Conservation (phyloP, 2,329 filamentous ascomycete species). For the Scedosporium aurantiacum region DNA sequence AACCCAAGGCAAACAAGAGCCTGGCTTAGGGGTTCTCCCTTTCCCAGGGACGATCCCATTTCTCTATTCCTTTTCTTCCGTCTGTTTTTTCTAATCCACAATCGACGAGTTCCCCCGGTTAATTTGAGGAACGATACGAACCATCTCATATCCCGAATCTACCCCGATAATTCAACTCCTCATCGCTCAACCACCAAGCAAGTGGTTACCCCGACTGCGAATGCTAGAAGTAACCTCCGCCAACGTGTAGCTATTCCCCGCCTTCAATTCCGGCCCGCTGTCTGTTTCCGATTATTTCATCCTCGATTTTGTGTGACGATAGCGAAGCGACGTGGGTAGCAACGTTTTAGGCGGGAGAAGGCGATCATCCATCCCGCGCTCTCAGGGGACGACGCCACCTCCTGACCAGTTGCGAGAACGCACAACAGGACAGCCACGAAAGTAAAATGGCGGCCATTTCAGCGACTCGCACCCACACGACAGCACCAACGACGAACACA, state of each 20-base stretch:
- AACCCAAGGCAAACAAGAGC: neutral
- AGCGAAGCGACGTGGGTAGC: neutral
- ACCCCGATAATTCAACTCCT: neutral
- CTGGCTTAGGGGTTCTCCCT: neutral
- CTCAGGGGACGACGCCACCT: neutral
- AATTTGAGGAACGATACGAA: neutral
- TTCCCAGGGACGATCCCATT: neutral
- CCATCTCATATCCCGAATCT: neutral
- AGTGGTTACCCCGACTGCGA: neutral
- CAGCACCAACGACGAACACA: conserved; percentile 21
- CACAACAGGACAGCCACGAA: conserved; percentile 10
- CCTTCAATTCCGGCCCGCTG: neutral
- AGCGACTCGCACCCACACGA: conserved; percentile 20
- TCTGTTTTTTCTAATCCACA: neutral
- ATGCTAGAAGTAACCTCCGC: neutral
- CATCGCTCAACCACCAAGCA: neutral
- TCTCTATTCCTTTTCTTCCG: neutral
- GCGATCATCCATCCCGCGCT: neutral
- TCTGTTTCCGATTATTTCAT: neutral
- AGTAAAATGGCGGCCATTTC: conserved; percentile 41
- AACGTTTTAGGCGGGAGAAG: neutral
- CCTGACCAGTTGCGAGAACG: conserved; percentile 19
- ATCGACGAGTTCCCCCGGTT: neutral
- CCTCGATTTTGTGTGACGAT: neutral
- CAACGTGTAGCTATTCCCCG: neutral